A percentile compares a stretch with the other conserved stretches of the same genome.
phyloP scores from a whole-genome alignment of 257 asterid genomes.

The Mitragyna speciosa region DNA sequence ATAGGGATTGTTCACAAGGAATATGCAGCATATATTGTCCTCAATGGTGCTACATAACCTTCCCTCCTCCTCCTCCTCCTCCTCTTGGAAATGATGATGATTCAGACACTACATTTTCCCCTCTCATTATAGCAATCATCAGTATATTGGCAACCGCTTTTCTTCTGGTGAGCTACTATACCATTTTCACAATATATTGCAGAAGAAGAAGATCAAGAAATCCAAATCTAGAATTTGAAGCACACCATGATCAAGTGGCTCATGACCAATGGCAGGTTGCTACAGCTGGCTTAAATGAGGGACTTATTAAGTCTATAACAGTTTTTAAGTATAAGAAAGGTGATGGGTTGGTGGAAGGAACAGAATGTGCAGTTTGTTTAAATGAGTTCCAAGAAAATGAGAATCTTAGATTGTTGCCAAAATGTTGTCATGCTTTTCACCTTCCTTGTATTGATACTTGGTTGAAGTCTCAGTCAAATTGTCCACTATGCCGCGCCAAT shows the following conservation, averaged over 20 bases:
- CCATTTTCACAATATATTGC: constrained; percentile 64
- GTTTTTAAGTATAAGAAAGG: constrained; percentile 51
- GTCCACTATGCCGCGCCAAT: constrained; percentile 78
- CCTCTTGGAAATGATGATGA: constrained; percentile 47
- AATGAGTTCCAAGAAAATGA: constrained; percentile 68
- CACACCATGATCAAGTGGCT: constrained; percentile 25
- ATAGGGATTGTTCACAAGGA: constrained; percentile 64
- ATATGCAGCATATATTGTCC: constrained; percentile 85
- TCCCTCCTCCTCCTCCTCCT: constrained; percentile 47
- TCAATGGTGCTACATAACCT: constrained; percentile 69
- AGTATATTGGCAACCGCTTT: constrained; percentile 61
- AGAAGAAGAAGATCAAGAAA: constrained; percentile 30
- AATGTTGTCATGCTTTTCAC: constrained; percentile 88
- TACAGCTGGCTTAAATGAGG: constrained; percentile 62
- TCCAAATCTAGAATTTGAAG: constrained; percentile 23
- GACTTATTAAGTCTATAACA: constrained; percentile 47
- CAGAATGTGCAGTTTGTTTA: constrained; percentile 76
- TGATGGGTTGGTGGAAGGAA: constrained; percentile 55
- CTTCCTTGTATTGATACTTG: constrained; percentile 77
- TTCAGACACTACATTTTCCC: constrained; percentile 50
- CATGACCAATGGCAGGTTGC: constrained; percentile 46
- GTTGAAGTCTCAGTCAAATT: constrained; percentile 68
- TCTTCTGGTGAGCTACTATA: constrained; percentile 64
- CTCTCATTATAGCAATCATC: constrained; percentile 67
- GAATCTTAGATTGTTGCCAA: constrained; percentile 68